These are phyloP conservation scores for Annulohypoxylon stygium DNA, from an alignment of 495 filamentous ascomycete species.

Conservation along the genomic window DNA sequence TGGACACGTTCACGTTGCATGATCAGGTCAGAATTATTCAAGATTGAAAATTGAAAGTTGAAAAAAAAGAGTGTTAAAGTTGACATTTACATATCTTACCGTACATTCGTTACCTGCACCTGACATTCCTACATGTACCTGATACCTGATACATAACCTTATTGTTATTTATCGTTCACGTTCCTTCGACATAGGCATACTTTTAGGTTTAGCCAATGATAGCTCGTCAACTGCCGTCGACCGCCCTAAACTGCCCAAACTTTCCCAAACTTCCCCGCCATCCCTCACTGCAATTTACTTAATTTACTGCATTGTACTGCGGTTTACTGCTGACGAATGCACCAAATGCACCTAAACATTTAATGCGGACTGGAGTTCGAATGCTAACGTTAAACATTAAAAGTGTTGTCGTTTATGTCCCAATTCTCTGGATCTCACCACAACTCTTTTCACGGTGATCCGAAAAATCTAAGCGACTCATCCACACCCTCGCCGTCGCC, in stretches of 20 bases:
- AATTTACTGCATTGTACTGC: neutral
- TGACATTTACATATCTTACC: conserved; percentile 20
- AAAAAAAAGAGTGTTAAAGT: conserved; percentile 15
- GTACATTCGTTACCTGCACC: neutral
- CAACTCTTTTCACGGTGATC: conserved; percentile 45
- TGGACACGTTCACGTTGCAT: neutral
- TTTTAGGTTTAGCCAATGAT: conserved; percentile 12
- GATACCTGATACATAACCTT: neutral
- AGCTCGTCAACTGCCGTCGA: neutral
- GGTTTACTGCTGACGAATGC: neutral
- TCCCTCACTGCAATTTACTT: neutral
- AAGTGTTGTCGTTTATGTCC: conserved; percentile 73
- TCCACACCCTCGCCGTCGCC: conserved; percentile 56
- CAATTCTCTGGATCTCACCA: conserved; percentile 61
- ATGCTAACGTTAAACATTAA: conserved; percentile 39
- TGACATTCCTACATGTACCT: neutral
- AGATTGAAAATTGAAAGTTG: neutral
- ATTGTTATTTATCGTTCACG: neutral
- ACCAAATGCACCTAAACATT: conserved; percentile 35
- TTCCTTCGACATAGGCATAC: conserved; percentile 26
- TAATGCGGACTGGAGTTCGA: conserved; percentile 31
- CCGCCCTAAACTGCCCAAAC: too few relatives aligned
- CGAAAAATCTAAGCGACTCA: conserved; percentile 54
- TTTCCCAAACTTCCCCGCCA: neutral
- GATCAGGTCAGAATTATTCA: conserved; percentile 27